These are phyloP conservation scores for Komagataella phaffii DNA, from an alignment of 805 yeast genomes.

Conservation along the genomic window DNA sequence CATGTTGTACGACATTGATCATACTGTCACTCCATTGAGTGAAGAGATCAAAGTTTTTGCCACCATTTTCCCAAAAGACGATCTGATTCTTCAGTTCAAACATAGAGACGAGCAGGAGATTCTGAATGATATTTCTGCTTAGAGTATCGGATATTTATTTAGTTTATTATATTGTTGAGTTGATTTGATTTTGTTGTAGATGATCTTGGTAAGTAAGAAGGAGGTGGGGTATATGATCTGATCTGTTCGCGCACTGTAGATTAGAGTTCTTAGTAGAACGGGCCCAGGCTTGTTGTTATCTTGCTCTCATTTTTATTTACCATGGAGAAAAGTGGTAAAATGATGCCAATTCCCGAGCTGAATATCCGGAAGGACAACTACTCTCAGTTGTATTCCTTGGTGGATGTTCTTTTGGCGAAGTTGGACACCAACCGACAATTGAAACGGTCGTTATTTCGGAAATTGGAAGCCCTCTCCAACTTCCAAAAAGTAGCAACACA, in stretches of 20 bases:
- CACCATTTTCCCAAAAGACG: conserved; percentile 96
- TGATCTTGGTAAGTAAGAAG: not conserved
- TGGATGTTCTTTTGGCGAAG: conserved; percentile 1
- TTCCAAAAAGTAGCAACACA: not conserved
- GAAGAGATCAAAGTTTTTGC: conserved; percentile 96
- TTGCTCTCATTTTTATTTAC: not conserved
- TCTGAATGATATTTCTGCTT: not conserved
- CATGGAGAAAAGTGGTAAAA: not conserved
- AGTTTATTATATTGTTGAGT: not conserved
- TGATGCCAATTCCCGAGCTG: not conserved
- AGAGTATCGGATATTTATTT: not conserved
- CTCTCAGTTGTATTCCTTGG: conserved; percentile 2
- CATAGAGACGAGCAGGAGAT: conserved; percentile 21
- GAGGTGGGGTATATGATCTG: not conserved
- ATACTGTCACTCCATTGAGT: conserved; percentile 68
- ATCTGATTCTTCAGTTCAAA: conserved; percentile 66
- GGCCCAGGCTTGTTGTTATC: not conserved
- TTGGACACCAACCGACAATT: conserved; percentile 3
- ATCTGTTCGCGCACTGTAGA: not conserved
- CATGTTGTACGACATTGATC: conserved; percentile 67
- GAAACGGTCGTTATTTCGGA: conserved; percentile 3
- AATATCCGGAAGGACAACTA: conserved; percentile 5
- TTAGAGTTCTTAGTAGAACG: not conserved
- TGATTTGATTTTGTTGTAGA: not conserved
- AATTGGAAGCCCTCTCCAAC: conserved; percentile 1